Conservation (phyloP, 306 rosid species). For the Canavalia gladiata region DNA sequence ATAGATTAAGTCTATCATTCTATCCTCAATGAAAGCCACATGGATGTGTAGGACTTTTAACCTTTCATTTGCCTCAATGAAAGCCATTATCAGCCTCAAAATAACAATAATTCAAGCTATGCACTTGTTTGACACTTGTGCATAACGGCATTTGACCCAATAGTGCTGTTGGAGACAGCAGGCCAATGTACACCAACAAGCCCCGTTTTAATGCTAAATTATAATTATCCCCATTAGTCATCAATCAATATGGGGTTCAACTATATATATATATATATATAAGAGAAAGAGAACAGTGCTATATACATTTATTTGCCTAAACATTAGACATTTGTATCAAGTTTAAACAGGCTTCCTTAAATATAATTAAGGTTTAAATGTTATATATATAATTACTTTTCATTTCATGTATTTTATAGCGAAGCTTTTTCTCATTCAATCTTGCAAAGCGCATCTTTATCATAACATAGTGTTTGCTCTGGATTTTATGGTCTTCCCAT, state of each 20-base stretch:
- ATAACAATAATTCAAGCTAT: constrained; percentile 39
- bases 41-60: background rate
- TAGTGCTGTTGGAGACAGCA: constrained; percentile 51
- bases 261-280: background rate
- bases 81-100: constrained; percentile 50
- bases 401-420: constrained; percentile 13
- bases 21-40: background rate
- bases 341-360: background rate
- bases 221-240: constrained; percentile 37
- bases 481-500: constrained; percentile 54
- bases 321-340: constrained; percentile 1
- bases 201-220: constrained; percentile 48
- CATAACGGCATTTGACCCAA: constrained; percentile 32
- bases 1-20: background rate
- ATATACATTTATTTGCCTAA: background rate
- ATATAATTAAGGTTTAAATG: constrained; percentile 19
- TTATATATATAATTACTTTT: background rate
- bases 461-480: constrained; percentile 14
- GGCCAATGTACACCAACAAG: constrained; percentile 31
- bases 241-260: constrained; percentile 25
- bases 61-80: constrained; percentile 50
- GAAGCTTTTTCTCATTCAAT: constrained; percentile 29
- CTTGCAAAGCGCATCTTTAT: constrained; percentile 8
- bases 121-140: constrained; percentile 65
- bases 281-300: background rate